A percentile compares a stretch with the other conserved stretches of the same genome.
Conservation (phyloP, 2,329 filamentous ascomycete species). For the Fusarium buharicum region DNA sequence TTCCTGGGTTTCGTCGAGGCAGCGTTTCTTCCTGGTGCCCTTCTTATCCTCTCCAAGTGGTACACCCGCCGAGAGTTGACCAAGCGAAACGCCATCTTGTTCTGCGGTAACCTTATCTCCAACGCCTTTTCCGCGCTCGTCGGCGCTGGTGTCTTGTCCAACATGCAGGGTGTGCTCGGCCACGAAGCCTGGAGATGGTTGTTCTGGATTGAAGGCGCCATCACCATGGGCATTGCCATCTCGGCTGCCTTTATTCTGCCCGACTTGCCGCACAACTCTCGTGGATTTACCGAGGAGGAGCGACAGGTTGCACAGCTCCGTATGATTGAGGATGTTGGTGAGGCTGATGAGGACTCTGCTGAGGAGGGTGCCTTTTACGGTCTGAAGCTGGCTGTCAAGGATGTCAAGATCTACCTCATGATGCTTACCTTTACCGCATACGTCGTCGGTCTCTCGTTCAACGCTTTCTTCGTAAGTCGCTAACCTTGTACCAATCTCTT, state of each 20-base stretch:
- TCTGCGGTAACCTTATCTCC: slow-evolving; percentile 68
- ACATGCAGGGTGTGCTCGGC: slow-evolving; percentile 65
- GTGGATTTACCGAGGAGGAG: slow-evolving; percentile 70
- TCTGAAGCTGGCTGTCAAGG: slow-evolving; percentile 67
- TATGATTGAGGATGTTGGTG: slow-evolving; percentile 67
- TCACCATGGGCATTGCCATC: slow-evolving; percentile 62
- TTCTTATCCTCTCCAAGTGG: slow-evolving; percentile 73
- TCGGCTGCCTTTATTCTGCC: slow-evolving; percentile 61
- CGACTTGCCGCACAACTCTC: slow-evolving; percentile 65
- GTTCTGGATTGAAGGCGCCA: slow-evolving; percentile 67
- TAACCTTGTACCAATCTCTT: not conserved
- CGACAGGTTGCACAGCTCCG: slow-evolving; percentile 63
- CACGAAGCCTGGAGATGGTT: slow-evolving; percentile 70
- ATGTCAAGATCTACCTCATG: slow-evolving; percentile 71
- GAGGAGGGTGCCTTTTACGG: slow-evolving; percentile 64
- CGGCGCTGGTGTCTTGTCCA: slow-evolving; percentile 67
- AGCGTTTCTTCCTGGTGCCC: slow-evolving; percentile 71
- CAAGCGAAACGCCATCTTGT: slow-evolving; percentile 65
- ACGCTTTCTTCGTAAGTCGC: slow-evolving; percentile 61
- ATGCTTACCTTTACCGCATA: slow-evolving; percentile 71
- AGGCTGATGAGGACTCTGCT: slow-evolving; percentile 62
- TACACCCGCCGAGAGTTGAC: slow-evolving; percentile 70
- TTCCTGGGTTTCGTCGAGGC: slow-evolving; percentile 72
- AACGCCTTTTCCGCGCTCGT: slow-evolving; percentile 70
- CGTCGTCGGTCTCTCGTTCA: slow-evolving; percentile 67